Evolutionary conservation across 352 stramenopile species (phyloP).

Genomic region (Globisporangium recalcitrans): DNA sequence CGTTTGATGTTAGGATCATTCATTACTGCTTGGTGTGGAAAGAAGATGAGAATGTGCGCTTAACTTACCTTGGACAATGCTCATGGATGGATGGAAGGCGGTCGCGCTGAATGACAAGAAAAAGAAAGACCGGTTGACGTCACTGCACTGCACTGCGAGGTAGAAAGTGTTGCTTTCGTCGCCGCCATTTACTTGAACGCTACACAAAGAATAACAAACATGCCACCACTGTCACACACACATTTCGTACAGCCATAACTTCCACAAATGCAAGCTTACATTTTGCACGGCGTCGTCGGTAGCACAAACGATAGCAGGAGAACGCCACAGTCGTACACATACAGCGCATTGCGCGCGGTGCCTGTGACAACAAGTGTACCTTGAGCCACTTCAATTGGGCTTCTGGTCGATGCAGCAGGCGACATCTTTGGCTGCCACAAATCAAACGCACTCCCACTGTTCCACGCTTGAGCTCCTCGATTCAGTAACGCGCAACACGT

Average conservation of each 20-base stretch:
- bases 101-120: constrained; percentile 42
- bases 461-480: neutral
- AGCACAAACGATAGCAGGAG: constrained; percentile 42
- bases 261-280: constrained; percentile 29
- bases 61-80: constrained; percentile 38
- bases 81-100: constrained; percentile 24
- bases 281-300: constrained; percentile 25
- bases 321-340: constrained; percentile 42
- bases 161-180: constrained; percentile 1
- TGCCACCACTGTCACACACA: neutral
- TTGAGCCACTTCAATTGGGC: constrained; percentile 14
- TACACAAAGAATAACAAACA: constrained; percentile 8
- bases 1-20: neutral
- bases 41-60: neutral
- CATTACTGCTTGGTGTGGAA: too few species aligned
- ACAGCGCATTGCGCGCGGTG: constrained; percentile 38
- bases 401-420: neutral
- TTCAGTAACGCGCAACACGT: constrained; percentile 8
- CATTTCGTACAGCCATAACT: neutral
- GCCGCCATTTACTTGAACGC: constrained; percentile 20
- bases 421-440: neutral
- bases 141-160: constrained; percentile 38
- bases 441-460: neutral
- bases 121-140: constrained; percentile 43
- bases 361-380: constrained; percentile 37